A percentile compares a stretch with the other conserved stretches of the same genome.
These are phyloP conservation scores for Kazachstania africana DNA, from an alignment of 805 yeast species.

Conservation along the genomic window DNA sequence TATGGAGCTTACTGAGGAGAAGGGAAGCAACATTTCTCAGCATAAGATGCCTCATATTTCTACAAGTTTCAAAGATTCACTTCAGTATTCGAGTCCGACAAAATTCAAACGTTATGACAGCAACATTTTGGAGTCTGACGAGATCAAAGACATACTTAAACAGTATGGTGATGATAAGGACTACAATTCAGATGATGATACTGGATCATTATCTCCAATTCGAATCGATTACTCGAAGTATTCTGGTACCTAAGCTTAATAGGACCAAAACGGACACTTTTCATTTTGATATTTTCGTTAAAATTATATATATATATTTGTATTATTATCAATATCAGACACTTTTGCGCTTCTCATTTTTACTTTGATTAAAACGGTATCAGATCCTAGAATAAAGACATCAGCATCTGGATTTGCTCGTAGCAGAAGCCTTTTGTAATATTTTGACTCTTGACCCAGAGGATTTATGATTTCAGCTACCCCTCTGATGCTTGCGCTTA, in stretches of 20 bases:
- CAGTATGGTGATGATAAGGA: conserved; percentile 1
- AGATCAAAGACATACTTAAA: background rate
- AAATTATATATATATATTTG: conserved; percentile 10
- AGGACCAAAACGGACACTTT: background rate
- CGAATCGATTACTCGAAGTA: conserved; percentile 23
- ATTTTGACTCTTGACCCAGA: conserved; percentile 39
- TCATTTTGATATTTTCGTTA: background rate
- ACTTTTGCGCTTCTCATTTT: conserved; percentile 56
- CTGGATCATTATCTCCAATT: conserved; percentile 21
- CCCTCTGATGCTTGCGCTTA: conserved; percentile 73
- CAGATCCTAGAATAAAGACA: conserved; percentile 52
- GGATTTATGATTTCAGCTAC: conserved; percentile 43
- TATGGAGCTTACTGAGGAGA: too few relatives aligned
- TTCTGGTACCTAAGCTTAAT: conserved; percentile 2
- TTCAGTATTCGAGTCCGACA: background rate
- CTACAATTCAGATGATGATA: background rate
- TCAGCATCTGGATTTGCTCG: conserved; percentile 58
- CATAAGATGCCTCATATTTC: too few relatives aligned
- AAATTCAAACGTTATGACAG: conserved; percentile 1
- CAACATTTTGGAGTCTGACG: background rate
- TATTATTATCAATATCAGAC: conserved; percentile 62
- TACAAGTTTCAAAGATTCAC: background rate
- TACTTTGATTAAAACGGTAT: conserved; percentile 56
- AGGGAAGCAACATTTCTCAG: too few relatives aligned
- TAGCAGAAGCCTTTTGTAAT: conserved; percentile 50